Evolutionary conservation across 345 rosid genomes (phyloP), one percentile per base, ranked within the genome.

Genomic region (Corymbia maculata): DNA sequence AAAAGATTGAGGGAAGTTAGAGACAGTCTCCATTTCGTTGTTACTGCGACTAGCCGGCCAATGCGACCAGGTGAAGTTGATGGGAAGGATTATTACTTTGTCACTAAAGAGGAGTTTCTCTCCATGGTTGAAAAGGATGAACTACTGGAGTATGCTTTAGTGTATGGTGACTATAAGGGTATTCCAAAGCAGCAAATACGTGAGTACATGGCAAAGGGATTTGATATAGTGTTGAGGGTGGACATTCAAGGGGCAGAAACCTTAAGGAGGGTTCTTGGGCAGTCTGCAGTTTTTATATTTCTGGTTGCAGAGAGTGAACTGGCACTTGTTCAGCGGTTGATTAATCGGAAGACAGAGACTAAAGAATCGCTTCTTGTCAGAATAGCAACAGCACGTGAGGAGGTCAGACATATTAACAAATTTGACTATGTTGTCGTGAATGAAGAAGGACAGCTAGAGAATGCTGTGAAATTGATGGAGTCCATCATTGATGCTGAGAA

Each of bases 401-500:
- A 97, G 90, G 92, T 97, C 90, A 93, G 92, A 89, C 95, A 95
- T 90, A 79, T 94, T 6, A 94, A 89, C 88, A 92, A 89, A 85
- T 96, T 96, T 32, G 99, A 97, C 90, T 97, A 96, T 88, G 96
- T 95, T 66, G 95, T 96, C 45, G 97, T 97, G 55, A 96, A 97
- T 92, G 96, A 96, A 10, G 91, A 95, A 86, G 99, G 98, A 86
- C 94, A 89, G 93, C 95, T 96, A 88, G 98, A 96, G 32, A 92
- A 91, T 85, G 95, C 99, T 2, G 99, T 96, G 52, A 92, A 84
- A 51, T 87, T 94, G 24, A 93, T 97, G 51, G 97, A 93, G 19
- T 94, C 98, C 10, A 95, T 97, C 85, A 94, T 97, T 30, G 99
- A 97, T 88, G 98, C 98, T 13, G 99, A 97, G 98, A 97, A 95